Evolutionary conservation across 129 eudicot species (phyloP).

Genomic region (Chrysanthemum seticuspe): DNA sequence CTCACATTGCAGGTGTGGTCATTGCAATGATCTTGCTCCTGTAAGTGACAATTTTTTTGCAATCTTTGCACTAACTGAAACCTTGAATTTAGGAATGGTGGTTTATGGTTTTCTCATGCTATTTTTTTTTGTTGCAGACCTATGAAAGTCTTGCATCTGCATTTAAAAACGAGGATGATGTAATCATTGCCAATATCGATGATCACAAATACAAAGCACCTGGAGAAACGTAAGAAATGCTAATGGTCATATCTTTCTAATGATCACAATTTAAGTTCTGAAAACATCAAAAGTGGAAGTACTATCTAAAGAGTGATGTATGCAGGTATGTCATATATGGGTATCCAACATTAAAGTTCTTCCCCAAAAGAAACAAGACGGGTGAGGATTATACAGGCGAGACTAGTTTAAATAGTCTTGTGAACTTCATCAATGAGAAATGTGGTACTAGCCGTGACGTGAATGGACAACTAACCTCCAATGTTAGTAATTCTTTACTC

Average conservation of each 20-base stretch:
- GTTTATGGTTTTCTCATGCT: constrained; percentile 1
- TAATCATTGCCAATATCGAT: constrained; percentile 79
- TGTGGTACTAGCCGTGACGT: constrained; percentile 80
- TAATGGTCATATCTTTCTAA: background rate
- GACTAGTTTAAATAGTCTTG: constrained; percentile 61
- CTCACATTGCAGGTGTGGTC: constrained; percentile 68
- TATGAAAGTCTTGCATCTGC: constrained; percentile 78
- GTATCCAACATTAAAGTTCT: constrained; percentile 74
- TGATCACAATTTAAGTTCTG: background rate
- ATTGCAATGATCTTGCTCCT: constrained; percentile 86
- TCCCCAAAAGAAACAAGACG: constrained; percentile 81
- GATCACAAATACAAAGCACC: constrained; percentile 59
- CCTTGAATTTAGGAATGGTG: background rate
- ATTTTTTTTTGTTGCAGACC: constrained; percentile 33
- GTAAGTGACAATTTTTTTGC: constrained; percentile 41
- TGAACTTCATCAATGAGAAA: constrained; percentile 67
- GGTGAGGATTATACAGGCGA: constrained; percentile 82
- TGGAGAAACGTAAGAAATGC: constrained; percentile 56
- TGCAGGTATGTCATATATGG: constrained; percentile 67
- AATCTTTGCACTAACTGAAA: background rate
- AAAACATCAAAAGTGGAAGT: background rate
- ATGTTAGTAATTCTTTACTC: constrained; percentile 37
- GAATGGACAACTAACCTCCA: constrained; percentile 71
- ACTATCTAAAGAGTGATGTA: constrained; percentile 4
- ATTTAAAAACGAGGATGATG: constrained; percentile 58